These are phyloP conservation scores for Lentinula lateritia DNA, from an alignment of 768 basidiomycete species.

Conservation along the genomic window DNA sequence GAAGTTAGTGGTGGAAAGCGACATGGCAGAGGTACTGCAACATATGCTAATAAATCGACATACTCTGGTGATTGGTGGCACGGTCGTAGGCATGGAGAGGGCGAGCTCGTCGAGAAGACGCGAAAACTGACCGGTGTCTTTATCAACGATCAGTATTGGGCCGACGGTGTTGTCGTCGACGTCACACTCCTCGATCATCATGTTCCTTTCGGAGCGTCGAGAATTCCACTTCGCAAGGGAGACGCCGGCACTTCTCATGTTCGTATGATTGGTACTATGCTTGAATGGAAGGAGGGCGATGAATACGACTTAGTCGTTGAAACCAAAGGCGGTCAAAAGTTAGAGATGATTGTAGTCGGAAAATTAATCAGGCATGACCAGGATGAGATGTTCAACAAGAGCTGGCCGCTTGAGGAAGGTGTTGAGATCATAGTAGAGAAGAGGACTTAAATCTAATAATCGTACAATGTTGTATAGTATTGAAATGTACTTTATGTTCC, in stretches of 20 bases:
- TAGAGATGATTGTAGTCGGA: neutral
- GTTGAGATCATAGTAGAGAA: neutral
- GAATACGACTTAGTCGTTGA: neutral
- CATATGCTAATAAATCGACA: slow-evolving; percentile 10
- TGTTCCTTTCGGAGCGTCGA: neutral
- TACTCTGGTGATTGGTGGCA: slow-evolving; percentile 13
- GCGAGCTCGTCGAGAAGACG: slow-evolving; percentile 6
- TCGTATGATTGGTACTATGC: neutral
- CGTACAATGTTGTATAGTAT: neutral
- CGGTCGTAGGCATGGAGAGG: slow-evolving; percentile 9
- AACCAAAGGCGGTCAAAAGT: neutral
- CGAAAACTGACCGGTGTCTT: neutral
- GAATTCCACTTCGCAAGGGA: neutral
- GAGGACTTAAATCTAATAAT: neutral
- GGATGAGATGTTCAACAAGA: neutral
- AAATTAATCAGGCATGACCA: neutral
- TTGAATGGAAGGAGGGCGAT: neutral
- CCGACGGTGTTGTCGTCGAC: neutral
- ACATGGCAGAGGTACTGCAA: slow-evolving; percentile 11
- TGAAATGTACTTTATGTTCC: neutral
- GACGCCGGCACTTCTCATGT: neutral
- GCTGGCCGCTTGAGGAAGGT: neutral
- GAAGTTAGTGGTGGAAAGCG: slow-evolving; percentile 9
- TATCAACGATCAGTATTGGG: neutral
- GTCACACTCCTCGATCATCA: neutral